Percentiles rank a stretch among this genome's conserved stretches.
These are phyloP conservation scores for Hypoxylon sp. DNA, from an alignment of 2,329 filamentous ascomycete species.

Conservation along the genomic window DNA sequence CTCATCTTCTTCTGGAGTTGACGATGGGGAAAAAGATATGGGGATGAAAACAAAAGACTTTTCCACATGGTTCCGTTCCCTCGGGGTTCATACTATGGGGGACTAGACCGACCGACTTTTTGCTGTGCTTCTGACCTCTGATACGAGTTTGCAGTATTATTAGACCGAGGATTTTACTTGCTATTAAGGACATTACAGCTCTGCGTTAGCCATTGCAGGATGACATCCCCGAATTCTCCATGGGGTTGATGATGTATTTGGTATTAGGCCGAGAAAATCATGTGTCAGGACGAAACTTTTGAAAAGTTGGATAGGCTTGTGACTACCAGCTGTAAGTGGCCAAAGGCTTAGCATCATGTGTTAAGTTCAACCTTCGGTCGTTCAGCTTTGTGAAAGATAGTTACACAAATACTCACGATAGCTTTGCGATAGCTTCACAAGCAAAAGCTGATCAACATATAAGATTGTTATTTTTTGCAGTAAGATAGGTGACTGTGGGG, in stretches of 20 bases:
- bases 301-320: not conserved
- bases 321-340: conserved; percentile 3
- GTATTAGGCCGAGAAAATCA: conserved; percentile 37
- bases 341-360: not conserved
- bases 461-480: conserved; percentile 6
- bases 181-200: conserved; percentile 10
- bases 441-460: conserved; percentile 15
- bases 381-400: conserved; percentile 2
- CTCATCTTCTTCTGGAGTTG: conserved; percentile 22
- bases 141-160: conserved; percentile 29
- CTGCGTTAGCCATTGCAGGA: conserved; percentile 28
- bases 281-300: conserved; percentile 12
- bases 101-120: conserved; percentile 23
- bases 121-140: conserved; percentile 16
- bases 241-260: conserved; percentile 37
- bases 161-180: conserved; percentile 29
- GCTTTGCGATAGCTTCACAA: conserved; percentile 39
- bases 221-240: conserved; percentile 31
- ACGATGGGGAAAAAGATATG: conserved; percentile 36
- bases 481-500: conserved; percentile 29
- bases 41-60: conserved; percentile 14
- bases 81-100: conserved; percentile 29
- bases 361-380: not conserved
- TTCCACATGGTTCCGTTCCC: conserved; percentile 22
- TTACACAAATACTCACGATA: conserved; percentile 20